These are phyloP conservation scores for Globisporangium paroecandrum DNA, from an alignment of 352 stramenopile species.

Conservation along the genomic window DNA sequence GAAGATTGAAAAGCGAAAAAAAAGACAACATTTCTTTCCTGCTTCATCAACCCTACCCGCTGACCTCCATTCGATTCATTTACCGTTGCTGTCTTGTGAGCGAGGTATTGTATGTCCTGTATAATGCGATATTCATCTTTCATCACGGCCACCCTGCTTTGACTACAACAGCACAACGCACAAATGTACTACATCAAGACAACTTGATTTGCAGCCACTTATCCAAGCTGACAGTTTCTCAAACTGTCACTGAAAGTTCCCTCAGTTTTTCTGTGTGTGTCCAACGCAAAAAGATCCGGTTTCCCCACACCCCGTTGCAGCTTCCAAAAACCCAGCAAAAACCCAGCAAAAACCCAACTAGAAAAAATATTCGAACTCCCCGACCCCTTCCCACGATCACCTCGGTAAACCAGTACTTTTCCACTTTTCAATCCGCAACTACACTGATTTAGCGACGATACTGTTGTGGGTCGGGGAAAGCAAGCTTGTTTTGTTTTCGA, in stretches of 20 bases:
- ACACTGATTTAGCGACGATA: neutral
- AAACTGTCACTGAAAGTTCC: conserved; percentile 2
- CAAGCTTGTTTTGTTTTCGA: neutral
- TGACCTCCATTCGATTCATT: neutral
- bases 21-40: neutral
- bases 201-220: neutral
- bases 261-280: conserved; percentile 6
- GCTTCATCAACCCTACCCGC: neutral
- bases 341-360: neutral
- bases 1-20: neutral
- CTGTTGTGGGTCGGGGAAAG: neutral
- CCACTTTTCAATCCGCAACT: neutral
- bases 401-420: neutral
- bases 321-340: neutral
- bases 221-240: neutral
- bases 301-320: neutral
- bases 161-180: neutral
- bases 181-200: neutral
- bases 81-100: neutral
- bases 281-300: conserved; percentile 18
- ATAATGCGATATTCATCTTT: too few species aligned
- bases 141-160: too few species aligned
- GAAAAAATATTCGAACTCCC: neutral
- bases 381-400: neutral
- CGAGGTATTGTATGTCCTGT: neutral